Percentiles rank a stretch among this genome's conserved stretches.
Evolutionary conservation across 2,329 filamentous ascomycete genomes (phyloP).

Genomic region (Alternaria rosae): DNA sequence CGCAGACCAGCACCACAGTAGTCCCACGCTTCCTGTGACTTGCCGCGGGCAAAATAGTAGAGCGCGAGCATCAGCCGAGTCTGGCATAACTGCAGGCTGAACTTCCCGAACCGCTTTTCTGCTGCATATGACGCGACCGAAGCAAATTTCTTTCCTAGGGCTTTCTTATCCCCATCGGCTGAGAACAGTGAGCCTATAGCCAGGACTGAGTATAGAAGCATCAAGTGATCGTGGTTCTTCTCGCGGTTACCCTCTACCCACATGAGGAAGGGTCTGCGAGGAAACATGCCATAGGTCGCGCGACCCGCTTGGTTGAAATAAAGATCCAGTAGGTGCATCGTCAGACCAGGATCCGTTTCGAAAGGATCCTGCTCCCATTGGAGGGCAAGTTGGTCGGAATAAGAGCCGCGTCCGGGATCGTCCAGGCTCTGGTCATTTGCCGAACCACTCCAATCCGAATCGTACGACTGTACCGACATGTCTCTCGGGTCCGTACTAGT

Average conservation of each 20-base stretch:
- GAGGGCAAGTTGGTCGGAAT: conserved; percentile 43
- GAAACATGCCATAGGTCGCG: conserved; percentile 64
- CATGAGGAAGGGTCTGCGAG: conserved; percentile 59
- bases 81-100: conserved; percentile 71
- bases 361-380: conserved; percentile 64
- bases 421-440: conserved; percentile 38
- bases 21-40: conserved; percentile 68
- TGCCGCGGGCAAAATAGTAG: conserved; percentile 69
- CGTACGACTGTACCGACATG: conserved; percentile 45
- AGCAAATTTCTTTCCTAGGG: conserved; percentile 58
- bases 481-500: conserved; percentile 34
- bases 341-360: conserved; percentile 57
- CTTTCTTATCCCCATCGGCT: conserved; percentile 53
- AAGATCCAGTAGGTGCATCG: conserved; percentile 61
- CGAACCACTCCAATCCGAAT: conserved; percentile 46
- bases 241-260: conserved; percentile 61
- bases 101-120: conserved; percentile 58
- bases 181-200: conserved; percentile 66
- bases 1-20: conserved; percentile 69
- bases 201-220: conserved; percentile 68
- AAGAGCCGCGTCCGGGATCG: conserved; percentile 38
- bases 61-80: conserved; percentile 71
- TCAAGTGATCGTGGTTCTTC: conserved; percentile 63
- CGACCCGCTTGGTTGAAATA: conserved; percentile 66
- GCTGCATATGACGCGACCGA: conserved; percentile 66